Percentiles rank a stretch among this genome's conserved stretches.
These are phyloP conservation scores for Styphnolobium japonicum DNA, from an alignment of 306 rosid species.

Conservation along the genomic window DNA sequence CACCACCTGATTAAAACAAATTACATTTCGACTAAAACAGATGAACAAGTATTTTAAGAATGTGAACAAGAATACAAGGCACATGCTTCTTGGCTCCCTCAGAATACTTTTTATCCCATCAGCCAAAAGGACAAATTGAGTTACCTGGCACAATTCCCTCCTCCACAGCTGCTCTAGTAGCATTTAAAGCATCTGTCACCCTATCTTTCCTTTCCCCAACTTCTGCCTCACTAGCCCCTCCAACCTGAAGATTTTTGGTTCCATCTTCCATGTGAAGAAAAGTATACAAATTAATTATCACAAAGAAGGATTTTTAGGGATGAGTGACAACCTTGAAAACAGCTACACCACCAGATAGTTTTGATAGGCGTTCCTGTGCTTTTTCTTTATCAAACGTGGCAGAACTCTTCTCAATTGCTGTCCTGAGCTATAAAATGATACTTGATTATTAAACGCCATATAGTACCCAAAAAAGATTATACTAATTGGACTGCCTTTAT, in stretches of 20 bases:
- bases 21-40: constrained; percentile 1
- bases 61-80: neutral
- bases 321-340: constrained; percentile 69
- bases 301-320: constrained; percentile 19
- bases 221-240: constrained; percentile 90
- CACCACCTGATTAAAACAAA: constrained; percentile 68
- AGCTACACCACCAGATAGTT: constrained; percentile 93
- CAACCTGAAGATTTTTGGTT: constrained; percentile 60
- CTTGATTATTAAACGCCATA: constrained; percentile 2
- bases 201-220: constrained; percentile 97
- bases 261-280: constrained; percentile 23
- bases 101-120: neutral
- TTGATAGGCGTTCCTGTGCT: constrained; percentile 90
- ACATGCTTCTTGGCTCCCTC: neutral
- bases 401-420: constrained; percentile 66
- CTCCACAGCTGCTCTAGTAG: constrained; percentile 94
- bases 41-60: neutral
- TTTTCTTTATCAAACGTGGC: constrained; percentile 89
- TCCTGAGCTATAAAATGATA: constrained; percentile 58
- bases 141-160: constrained; percentile 96
- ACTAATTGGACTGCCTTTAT: neutral
- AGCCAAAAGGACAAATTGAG: neutral
- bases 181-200: constrained; percentile 94
- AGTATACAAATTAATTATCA: neutral
- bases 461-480: neutral